Conservation (phyloP, 1,284 basidiomycete species). For the Paramarasmius palmivorus region DNA sequence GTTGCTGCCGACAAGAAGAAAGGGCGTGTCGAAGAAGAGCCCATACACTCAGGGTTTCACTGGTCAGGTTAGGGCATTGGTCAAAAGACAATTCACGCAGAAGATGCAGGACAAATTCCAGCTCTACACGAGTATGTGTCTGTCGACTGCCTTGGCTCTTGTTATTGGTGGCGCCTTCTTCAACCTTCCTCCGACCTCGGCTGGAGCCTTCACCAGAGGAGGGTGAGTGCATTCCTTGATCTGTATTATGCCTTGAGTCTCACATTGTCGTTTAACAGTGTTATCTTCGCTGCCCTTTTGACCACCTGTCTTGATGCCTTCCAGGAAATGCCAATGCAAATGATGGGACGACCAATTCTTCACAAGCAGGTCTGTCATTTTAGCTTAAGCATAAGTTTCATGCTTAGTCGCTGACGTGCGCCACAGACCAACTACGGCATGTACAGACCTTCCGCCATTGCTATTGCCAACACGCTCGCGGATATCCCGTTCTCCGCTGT, state of each 20-base stretch:
- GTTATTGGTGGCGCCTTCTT: conserved; percentile 79
- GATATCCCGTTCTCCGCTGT: conserved; percentile 76
- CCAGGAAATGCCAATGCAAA: conserved; percentile 65
- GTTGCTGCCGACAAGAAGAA: conserved; percentile 82
- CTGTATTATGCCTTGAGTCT: neutral
- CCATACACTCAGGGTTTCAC: conserved; percentile 85
- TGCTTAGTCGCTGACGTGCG: conserved; percentile 27
- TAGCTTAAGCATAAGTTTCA: neutral
- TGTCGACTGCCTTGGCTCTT: conserved; percentile 66
- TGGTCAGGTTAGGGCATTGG: conserved; percentile 74
- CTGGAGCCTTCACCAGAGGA: conserved; percentile 86
- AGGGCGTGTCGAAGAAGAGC: conserved; percentile 80
- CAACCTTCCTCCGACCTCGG: conserved; percentile 70
- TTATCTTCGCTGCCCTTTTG: conserved; percentile 76
- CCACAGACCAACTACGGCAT: conserved; percentile 75
- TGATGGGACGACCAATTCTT: conserved; percentile 77
- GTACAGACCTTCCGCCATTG: conserved; percentile 77
- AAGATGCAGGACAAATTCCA: conserved; percentile 84
- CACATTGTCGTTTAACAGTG: conserved; percentile 49
- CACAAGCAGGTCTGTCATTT: conserved; percentile 51
- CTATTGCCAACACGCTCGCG: conserved; percentile 72
- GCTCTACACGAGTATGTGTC: conserved; percentile 67
- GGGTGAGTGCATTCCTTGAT: conserved; percentile 23
- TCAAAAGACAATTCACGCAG: conserved; percentile 76
- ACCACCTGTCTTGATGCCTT: conserved; percentile 80